Evolutionary conservation across 2,329 filamentous ascomycete species (phyloP), one percentile per base, ranked within the genome.

Genomic region (Paracamarosporium sp.): DNA sequence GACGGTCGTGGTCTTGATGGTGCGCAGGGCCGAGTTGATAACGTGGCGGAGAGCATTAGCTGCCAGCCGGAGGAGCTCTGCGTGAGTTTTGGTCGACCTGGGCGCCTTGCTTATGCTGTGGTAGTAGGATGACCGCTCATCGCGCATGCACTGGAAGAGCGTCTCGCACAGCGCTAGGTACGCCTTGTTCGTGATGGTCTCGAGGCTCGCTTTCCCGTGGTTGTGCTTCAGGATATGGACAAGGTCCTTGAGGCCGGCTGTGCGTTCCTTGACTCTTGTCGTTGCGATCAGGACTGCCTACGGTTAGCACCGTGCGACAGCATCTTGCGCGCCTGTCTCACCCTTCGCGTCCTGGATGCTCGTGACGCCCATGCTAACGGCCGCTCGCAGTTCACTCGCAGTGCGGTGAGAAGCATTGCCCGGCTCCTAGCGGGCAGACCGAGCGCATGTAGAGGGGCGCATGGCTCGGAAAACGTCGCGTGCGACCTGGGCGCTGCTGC

Each of bases 121-220:
- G 4, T 40, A 78, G 62, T 90, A 17, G 4, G 77, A 73, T 9
- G 87, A 81, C 71, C 91, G 92, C 65, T 97, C 93, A 13, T 83
- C 76, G 17, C 88, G 74, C 1, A 85, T 85, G 70, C 84, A 89
- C 53, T 85, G 83, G 70, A 97, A 97, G 2, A 98, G 80, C 1
- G 86, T 85, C 69, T 97, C 92, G 66, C 92, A 91, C 41, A 97
- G 87, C 57, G 86, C 85, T 70, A 95, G 90, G 65, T 91, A 96
- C n/a, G 85, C 85, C 71, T 90, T 91, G 71, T 96, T 92, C 44
- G 84, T 85, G 31, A 97, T 80, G 5, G 71, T 68, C 31, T 80
- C 75, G 60, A 80, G 64, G 43, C 64, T 75, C 27, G 74, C 60
- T 61, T 72, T 80, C 27, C 73, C 77, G 65, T 79, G 82, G 64